Evolutionary conservation across 345 rosid genomes (phyloP), one percentile per base, ranked within the genome.

Genomic region (Erysimum cheiranthoides): DNA sequence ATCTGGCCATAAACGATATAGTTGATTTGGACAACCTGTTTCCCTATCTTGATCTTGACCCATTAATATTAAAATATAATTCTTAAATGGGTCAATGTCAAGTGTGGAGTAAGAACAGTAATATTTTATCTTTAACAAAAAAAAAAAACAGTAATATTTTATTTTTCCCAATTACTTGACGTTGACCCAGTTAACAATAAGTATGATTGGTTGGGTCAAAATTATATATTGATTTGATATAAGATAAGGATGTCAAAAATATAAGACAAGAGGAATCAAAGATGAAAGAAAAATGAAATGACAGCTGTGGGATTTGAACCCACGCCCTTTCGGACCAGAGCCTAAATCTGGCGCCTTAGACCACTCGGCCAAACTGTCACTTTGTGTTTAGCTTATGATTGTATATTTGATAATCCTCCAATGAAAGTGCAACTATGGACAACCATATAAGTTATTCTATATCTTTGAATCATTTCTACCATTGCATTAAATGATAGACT

Each of bases 281-380:
- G 10, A 47, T 6, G 14, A 14, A 5, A 5, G 6, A 38, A 25
- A 30, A 30, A 65, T 9, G 0, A n/a, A 2, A 0, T 11, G 93
- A 92, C 93, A 88, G 96, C 98, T 94, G 90, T 89, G 96, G 96
- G 92, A 92, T 90, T 95, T 90, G 97, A 95, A 95, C 99, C 96
- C 97, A 92, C 97, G 93, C 97, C 99, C 97, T 94, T 89, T 82
- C 97, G 93, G 96, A 90, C 96, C 96, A 90, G 96, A 92, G 96
- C 96, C 99, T 92, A 89, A 92, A 88, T 95, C 93, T 89, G 96
- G 95, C 97, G 97, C 95, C 96, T 94, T 90, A 88, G 97, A 91
- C 96, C 99, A 92, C 97, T 94, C 97, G 93, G 96, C 97, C 93
- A 92, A 94, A 94, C 96, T 92, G 87, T 89, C 89, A 47, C 25